A percentile compares a stretch with the other conserved stretches of the same genome.
phyloP scores from a whole-genome alignment of 805 yeast genomes.

The Lachancea nothofagi region DNA sequence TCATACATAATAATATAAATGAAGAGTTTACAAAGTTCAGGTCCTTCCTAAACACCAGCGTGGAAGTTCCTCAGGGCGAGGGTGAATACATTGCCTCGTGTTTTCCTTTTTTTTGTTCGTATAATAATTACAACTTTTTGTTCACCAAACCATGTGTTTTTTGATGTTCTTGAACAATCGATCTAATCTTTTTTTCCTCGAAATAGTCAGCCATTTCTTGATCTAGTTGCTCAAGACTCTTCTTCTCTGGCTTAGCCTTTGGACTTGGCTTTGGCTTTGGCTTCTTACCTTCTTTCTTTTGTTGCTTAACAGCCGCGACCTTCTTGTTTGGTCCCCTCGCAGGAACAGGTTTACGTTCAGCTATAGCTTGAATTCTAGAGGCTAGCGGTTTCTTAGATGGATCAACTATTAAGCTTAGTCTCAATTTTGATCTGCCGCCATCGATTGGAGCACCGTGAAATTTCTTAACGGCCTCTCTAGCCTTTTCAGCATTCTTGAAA shows the following conservation, averaged over 20 bases:
- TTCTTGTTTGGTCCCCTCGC: constrained; percentile 31
- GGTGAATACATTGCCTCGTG: no score
- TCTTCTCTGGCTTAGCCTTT: constrained; percentile 42
- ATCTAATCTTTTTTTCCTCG: constrained; percentile 39
- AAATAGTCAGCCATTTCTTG: constrained; percentile 98
- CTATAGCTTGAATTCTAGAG: constrained; percentile 56
- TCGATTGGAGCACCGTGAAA: constrained; percentile 94
- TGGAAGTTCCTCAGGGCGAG: not conserved
- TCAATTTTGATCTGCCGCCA: constrained; percentile 71
- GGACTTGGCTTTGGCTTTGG: constrained; percentile 21
- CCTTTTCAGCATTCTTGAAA: constrained; percentile 64
- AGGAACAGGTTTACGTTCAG: constrained; percentile 15
- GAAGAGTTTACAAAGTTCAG: no score
- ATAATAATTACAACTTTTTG: no score
- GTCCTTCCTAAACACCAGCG: not conserved
- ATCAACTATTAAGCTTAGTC: constrained; percentile 76
- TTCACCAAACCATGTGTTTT: no score
- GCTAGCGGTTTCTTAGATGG: constrained; percentile 73
- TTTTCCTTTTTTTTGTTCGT: no score
- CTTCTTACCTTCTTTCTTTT: constrained; percentile 33
- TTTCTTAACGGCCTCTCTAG: constrained; percentile 70
- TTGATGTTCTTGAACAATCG: no score
- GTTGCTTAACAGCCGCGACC: constrained; percentile 33
- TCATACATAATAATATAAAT: not conserved
- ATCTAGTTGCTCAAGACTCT: constrained; percentile 89